Evolutionary conservation across 495 filamentous ascomycete genomes (phyloP).

Genomic region (Hypoxylon subgilvum): DNA sequence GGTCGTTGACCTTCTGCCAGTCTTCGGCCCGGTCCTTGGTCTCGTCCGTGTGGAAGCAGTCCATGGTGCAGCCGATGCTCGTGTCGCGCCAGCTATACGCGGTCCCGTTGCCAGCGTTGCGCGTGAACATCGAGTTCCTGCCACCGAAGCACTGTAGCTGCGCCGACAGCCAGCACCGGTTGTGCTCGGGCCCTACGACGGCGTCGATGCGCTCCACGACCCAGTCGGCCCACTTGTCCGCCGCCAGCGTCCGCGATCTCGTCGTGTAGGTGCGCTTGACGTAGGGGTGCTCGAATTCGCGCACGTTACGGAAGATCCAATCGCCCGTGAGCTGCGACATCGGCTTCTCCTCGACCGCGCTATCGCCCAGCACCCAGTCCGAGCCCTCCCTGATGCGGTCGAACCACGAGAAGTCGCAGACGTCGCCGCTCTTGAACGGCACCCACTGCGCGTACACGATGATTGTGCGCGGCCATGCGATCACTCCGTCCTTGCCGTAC

Average conservation of each 20-base stretch:
- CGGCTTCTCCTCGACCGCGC: slow-evolving; percentile 38
- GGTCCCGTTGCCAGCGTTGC: slow-evolving; percentile 47
- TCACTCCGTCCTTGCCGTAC: slow-evolving; percentile 39
- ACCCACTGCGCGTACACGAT: slow-evolving; percentile 54
- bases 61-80: slow-evolving; percentile 39
- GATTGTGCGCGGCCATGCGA: slow-evolving; percentile 44
- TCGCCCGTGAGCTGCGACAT: slow-evolving; percentile 48
- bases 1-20: slow-evolving; percentile 48
- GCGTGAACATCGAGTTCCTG: slow-evolving; percentile 46
- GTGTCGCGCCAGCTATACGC: slow-evolving; percentile 52
- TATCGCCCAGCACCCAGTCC: slow-evolving; percentile 31
- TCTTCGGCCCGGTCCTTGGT: slow-evolving; percentile 41
- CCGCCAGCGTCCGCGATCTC: slow-evolving; percentile 41
- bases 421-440: slow-evolving; percentile 40
- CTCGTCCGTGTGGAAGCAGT: slow-evolving; percentile 44
- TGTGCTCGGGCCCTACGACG: slow-evolving; percentile 40
- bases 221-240: slow-evolving; percentile 46
- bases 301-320: slow-evolving; percentile 47
- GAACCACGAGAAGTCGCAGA: slow-evolving; percentile 47
- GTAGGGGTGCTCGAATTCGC: slow-evolving; percentile 50
- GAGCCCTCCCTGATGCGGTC: slow-evolving; percentile 43
- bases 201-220: slow-evolving; percentile 43
- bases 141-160: slow-evolving; percentile 50
- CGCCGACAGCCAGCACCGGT: slow-evolving; percentile 44
- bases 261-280: slow-evolving; percentile 48